Base-by-base conservation (phyloP, 2,329 filamentous ascomycete genomes). In the Diaporthe humulicola region DNA sequence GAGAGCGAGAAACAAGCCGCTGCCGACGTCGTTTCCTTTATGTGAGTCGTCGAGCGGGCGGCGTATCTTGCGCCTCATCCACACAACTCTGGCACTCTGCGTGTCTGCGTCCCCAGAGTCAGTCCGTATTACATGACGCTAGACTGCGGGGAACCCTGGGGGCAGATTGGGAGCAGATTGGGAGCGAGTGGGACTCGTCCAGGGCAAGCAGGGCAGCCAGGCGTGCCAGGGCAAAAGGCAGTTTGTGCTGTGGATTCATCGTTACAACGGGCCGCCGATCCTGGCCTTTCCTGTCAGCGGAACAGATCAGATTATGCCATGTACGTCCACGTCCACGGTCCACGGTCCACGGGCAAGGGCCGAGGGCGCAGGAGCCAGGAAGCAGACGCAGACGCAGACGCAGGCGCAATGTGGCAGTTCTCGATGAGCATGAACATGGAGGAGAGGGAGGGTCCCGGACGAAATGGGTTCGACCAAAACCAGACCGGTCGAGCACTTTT, bases 191-290 rank as follows among this genome's bases (percentile, higher is more conserved):
- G 45, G 45, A 12, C 6, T 6, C 19, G 30, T 25, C 28, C 22
- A 36, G 42, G 60, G 19, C 28, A 2, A 25, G 38, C 58, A 17
- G 40, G n/a, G 38, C 60, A 22, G 3, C 17, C 17, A 6, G 8
- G 17, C 22, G 45, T 45, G 60, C 22, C 25, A 25, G 28, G 60
- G 42, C 28, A 40, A 50, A 36, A 48, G n/a, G 28, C 14, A 66
- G 40, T 36, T 33, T 48, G 19, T 54, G 64, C 48, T 36, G 64
- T 69, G 64, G 45, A 69, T 69, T 54, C 30, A 30, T 64, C 48
- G 64, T 69, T 69, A 40, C 64, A 69, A 54, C 64, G 64, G 48
- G 64, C 64, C 64, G 64, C 64, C 64, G 64, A 69, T 69, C 64
- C 64, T 69, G 64, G 48, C 64, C 64, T 28, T 48, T 54, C 64